Percentiles rank a stretch among this genome's conserved stretches.
These are phyloP conservation scores for Aquilaria yunnanensis DNA, from an alignment of 345 rosid genomes.

Conservation along the genomic window DNA sequence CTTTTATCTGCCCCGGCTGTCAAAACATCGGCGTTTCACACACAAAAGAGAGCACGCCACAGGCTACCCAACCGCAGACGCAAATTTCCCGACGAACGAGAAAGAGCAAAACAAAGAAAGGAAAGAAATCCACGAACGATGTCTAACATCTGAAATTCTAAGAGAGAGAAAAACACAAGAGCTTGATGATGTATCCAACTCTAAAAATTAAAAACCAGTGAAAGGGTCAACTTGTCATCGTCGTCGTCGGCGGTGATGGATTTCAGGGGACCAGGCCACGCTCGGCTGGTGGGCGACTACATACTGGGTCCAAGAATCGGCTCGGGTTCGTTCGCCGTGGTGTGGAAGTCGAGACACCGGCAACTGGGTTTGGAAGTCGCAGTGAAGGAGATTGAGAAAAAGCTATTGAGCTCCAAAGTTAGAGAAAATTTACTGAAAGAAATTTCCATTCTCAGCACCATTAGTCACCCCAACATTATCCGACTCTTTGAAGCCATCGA, in stretches of 20 bases:
- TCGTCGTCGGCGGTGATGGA: conserved; percentile 35
- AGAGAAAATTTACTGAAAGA: conserved; percentile 63
- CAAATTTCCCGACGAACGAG: background rate
- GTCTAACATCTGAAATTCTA: background rate
- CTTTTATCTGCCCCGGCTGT: too few species aligned
- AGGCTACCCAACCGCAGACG: conserved; percentile 4
- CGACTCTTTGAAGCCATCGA: conserved; percentile 43
- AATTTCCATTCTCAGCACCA: conserved; percentile 71
- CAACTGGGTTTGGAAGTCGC: conserved; percentile 50
- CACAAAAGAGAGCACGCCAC: conserved; percentile 2
- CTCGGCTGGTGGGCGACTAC: conserved; percentile 57
- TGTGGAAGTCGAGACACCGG: conserved; percentile 60
- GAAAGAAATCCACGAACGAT: background rate
- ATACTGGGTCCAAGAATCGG: conserved; percentile 63
- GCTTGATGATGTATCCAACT: conserved; percentile 6
- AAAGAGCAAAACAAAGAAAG: background rate
- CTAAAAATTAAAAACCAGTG: background rate
- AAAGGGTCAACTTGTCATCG: conserved; percentile 3
- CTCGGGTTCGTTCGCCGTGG: conserved; percentile 76
- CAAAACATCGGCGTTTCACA: conserved; percentile 27
- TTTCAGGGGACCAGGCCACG: conserved; percentile 13
- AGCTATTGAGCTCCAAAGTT: conserved; percentile 51
- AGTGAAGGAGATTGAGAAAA: conserved; percentile 74
- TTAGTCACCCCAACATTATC: conserved; percentile 64
- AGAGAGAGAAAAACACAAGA: background rate